A percentile compares a stretch with the other conserved stretches of the same genome.
Evolutionary conservation across 2,329 filamentous ascomycete species (phyloP).

Genomic region (Nothopassalora personata): DNA sequence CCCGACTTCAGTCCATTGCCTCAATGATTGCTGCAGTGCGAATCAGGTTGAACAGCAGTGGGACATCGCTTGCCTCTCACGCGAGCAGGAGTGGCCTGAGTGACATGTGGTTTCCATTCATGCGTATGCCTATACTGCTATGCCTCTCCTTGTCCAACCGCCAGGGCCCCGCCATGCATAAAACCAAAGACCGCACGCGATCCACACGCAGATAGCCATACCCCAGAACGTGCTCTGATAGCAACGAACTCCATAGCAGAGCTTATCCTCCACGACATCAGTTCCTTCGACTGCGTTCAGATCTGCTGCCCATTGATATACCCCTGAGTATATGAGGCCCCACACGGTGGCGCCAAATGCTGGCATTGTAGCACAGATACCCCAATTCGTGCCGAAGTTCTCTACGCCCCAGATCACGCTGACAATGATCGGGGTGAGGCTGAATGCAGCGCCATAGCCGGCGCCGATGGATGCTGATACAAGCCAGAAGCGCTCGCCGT

Average conservation of each 20-base stretch:
- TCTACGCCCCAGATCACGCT: slow-evolving; percentile 96
- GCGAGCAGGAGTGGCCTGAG: too few species aligned
- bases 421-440: slow-evolving; percentile 82
- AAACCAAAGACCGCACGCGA: slow-evolving; percentile 65
- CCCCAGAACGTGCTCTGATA: slow-evolving; percentile 82
- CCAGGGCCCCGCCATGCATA: slow-evolving; percentile 75
- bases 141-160: slow-evolving; percentile 71
- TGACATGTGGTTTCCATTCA: not conserved
- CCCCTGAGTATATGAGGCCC: slow-evolving; percentile 79
- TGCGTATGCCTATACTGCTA: slow-evolving; percentile 55
- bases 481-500: slow-evolving; percentile 75
- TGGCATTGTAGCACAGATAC: slow-evolving; percentile 87
- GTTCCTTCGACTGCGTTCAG: slow-evolving; percentile 32
- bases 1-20: not conserved
- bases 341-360: slow-evolving; percentile 83
- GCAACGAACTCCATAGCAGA: slow-evolving; percentile 78
- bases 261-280: slow-evolving; percentile 40
- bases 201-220: slow-evolving; percentile 72
- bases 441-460: slow-evolving; percentile 90
- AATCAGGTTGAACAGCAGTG: too few species aligned
- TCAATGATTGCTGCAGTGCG: too few species aligned
- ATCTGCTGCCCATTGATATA: slow-evolving; percentile 65
- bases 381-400: slow-evolving; percentile 98
- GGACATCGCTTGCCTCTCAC: too few species aligned
- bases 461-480: slow-evolving; percentile 80